Evolutionary conservation across 352 stramenopile genomes (phyloP), one percentile per base, ranked within the genome.

Genomic region (Globisporangium sylvaticum): DNA sequence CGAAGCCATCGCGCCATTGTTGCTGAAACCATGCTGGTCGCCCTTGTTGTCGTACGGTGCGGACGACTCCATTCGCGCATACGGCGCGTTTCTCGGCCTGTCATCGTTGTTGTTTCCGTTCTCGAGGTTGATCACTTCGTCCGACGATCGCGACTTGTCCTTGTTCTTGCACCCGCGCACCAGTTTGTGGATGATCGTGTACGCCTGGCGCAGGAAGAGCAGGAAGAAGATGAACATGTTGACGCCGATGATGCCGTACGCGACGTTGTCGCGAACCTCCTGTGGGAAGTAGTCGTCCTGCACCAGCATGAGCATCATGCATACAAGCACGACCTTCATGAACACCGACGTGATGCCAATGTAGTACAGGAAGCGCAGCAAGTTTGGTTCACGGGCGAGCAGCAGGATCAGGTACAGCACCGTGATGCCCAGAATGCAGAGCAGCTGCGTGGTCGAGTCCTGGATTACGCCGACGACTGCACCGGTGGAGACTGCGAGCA

Each of bases 171-270:
- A 83, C 2, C 65, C 70, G 10, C 72, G 71, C 18, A 84, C 59
- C 22, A 93, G 66, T 64, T 94, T 94, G 68, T 84, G 81, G 32
- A 88, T 72, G 65, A 91, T 91, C 29, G 86, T 77, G 77, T 93
- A 95, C 18, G 78, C 74, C 70, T 95, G 87, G 1, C 87, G 84
- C 25, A 92, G 54, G 64, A 95, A 90, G 3, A 95, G 73, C 52
- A 95, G 66, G 29, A 86, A 83, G 72, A 94, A 95, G 66, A 94
- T 86, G 58, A 91, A 89, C 46, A 92, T 83, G 66, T 93, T 93
- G 62, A 92, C 74, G 42, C 81, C 85, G 53, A 96, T 92, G 73
- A 96, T 94, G 22, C 75, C 88, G 64, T 96, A 96, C 18, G 88
- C 76, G 57, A 92, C 84, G 54, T 93, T 92, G 67, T 96, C 84